Base-by-base conservation (phyloP, 306 rosid genomes). In the Corylus avellana region DNA sequence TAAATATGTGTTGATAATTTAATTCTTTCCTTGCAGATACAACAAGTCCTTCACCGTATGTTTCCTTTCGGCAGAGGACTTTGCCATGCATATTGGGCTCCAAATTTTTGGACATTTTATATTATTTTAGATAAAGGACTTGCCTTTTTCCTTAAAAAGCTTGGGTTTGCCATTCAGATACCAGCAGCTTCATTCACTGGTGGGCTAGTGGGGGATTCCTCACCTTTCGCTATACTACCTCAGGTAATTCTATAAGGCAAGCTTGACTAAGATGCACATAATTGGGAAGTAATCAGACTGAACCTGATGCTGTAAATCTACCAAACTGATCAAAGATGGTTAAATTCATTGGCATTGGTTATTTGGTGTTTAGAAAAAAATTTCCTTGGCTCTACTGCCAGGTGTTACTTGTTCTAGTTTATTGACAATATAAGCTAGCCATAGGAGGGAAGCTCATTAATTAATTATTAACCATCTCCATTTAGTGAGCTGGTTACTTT, bases 61-160 rank as follows among this genome's bases (percentile, higher is more conserved):
- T 92, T 95, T 87, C 98, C 96, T 75, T 92, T 95, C 86, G 98
- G 98, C 68, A 91, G 98, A 94, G 96, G 98, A 75, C 92, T 92
- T 80, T 92, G 98, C 86, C 98, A 95, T 87, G 98, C 98, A 62
- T 92, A 88, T 68, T 95, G 98, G 98, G 98, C 98, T 62, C 98
- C 98, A 54, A 95, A 91, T 86, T 90, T 92, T 81, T 95, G 97
- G 98, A 97, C 90, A 53, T 89, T 95, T 73, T 92, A 95, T 90
- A 95, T 95, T 58, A 42, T 92, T 72, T 69, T 87, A n/a, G 98
- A 95, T 85, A 95, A 95, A 85, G 94, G 87, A 71, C 88, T 95
- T 57, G 80, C 92, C 39, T 85, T 95, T 75, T 71, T 85, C 39
- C 92, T 92, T 73, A 87, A 92, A 81, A 90, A 79, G 79, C 84